Percentiles rank a stretch among this genome's conserved stretches.
These are phyloP conservation scores for Hymenoscyphus albidus DNA, from an alignment of 2,329 filamentous ascomycete species.

Conservation along the genomic window DNA sequence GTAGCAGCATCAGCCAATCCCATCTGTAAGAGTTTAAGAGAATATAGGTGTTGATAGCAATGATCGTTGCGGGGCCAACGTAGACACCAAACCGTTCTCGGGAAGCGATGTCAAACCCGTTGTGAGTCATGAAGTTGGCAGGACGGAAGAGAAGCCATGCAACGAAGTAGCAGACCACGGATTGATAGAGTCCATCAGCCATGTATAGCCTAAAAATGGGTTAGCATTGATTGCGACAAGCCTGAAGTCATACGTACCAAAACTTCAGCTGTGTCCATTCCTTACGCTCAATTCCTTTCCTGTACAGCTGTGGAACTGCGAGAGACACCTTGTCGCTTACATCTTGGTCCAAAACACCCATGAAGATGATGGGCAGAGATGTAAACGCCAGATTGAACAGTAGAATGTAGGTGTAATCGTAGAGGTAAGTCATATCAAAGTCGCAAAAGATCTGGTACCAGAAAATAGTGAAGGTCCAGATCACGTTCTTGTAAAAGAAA, in stretches of 20 bases:
- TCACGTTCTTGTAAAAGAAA: constrained; percentile 99
- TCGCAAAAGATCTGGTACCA: constrained; percentile 97
- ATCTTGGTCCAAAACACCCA: constrained; percentile 96
- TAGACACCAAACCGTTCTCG: constrained; percentile 82
- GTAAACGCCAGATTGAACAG: constrained; percentile 97
- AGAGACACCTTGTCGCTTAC: constrained; percentile 91
- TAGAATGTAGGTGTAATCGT: constrained; percentile 96
- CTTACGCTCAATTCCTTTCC: constrained; percentile 87
- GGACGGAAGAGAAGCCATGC: constrained; percentile 74
- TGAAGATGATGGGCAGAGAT: constrained; percentile 87
- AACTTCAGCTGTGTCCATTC: constrained; percentile 98
- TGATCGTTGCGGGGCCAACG: constrained; percentile 76
- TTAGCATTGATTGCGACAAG: constrained; percentile 32
- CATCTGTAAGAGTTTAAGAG: constrained; percentile 95
- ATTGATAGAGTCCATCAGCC: constrained; percentile 92
- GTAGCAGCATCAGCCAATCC: constrained; percentile 92
- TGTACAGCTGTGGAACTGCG: constrained; percentile 91
- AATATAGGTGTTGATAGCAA: constrained; percentile 91
- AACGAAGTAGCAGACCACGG: constrained; percentile 88
- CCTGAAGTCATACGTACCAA: constrained; percentile 61
- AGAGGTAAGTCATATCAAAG: constrained; percentile 94
- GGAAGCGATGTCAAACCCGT: constrained; percentile 73
- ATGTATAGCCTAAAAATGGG: constrained; percentile 71
- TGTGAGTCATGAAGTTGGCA: constrained; percentile 65
- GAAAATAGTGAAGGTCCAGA: constrained; percentile 95